Conservation (phyloP, 2,329 filamentous ascomycete genomes). For the Aspergillus hortae region DNA sequence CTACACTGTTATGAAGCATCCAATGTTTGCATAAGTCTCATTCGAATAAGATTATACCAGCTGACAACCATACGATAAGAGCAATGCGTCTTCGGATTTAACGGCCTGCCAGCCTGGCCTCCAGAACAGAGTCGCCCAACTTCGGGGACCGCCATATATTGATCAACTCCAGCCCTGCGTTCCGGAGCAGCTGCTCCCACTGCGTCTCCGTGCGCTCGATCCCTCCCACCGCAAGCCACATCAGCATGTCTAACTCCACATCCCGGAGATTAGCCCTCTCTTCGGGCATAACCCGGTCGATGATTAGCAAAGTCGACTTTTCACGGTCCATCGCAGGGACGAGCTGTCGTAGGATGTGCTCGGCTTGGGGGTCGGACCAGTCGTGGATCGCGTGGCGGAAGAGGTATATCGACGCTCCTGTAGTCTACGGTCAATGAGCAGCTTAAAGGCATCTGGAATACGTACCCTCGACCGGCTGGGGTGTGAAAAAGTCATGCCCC, state of each 20-base stretch:
- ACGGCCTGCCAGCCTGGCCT: too few relatives aligned
- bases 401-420: constrained; percentile 32
- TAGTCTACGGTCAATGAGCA: not conserved
- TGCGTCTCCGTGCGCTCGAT: constrained; percentile 38
- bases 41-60: too few relatives aligned
- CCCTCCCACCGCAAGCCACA: constrained; percentile 36
- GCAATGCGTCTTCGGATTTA: too few relatives aligned
- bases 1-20: too few relatives aligned
- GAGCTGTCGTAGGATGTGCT: constrained; percentile 24
- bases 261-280: constrained; percentile 22
- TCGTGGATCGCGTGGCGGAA: constrained; percentile 31
- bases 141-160: constrained; percentile 5
- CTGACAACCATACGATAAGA: too few relatives aligned
- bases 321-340: constrained; percentile 32
- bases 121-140: not conserved
- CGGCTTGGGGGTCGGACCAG: constrained; percentile 26
- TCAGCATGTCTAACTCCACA: constrained; percentile 38
- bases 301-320: constrained; percentile 41
- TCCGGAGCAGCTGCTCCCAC: constrained; percentile 30
- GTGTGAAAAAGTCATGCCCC: constrained; percentile 45
- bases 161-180: constrained; percentile 26
- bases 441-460: not conserved
- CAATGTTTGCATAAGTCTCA: too few relatives aligned
- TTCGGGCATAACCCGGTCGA: constrained; percentile 39
- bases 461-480: constrained; percentile 43